phyloP scores from a whole-genome alignment of 306 rosid genomes.

The Lablab purpureus region DNA sequence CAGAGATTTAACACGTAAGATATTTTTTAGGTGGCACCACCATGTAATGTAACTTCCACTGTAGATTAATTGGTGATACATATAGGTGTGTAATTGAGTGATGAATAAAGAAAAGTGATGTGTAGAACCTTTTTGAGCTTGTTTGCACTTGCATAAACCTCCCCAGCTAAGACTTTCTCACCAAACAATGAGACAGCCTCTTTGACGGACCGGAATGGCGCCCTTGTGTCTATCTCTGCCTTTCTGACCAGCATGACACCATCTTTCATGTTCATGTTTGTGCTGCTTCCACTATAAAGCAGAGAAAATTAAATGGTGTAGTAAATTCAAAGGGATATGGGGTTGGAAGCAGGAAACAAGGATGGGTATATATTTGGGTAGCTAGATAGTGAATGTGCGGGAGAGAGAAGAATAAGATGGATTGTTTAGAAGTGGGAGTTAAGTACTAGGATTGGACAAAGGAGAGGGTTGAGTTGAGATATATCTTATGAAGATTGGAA shows the following conservation, averaged over 20 bases:
- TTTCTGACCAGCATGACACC: constrained; percentile 54
- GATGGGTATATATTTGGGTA: not conserved
- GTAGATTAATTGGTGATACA: not conserved
- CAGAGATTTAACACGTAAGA: not conserved
- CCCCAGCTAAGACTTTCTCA: constrained; percentile 76
- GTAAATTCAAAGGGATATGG: no score
- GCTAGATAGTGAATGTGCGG: not conserved
- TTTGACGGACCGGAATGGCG: constrained; percentile 82
- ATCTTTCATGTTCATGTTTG: constrained; percentile 51
- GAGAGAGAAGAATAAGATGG: constrained; percentile 31
- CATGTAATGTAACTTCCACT: not conserved
- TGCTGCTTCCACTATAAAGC: constrained; percentile 20
- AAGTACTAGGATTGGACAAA: constrained; percentile 11
- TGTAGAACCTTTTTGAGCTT: constrained; percentile 72
- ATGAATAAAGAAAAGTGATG: not conserved
- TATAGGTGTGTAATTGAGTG: not conserved
- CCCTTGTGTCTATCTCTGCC: constrained; percentile 83
- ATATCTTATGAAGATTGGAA: constrained; percentile 45
- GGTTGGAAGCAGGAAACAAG: no score
- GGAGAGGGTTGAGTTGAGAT: constrained; percentile 15
- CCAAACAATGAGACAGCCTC: constrained; percentile 92
- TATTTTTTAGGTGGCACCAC: not conserved
- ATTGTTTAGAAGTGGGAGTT: constrained; percentile 16
- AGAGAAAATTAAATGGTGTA: not conserved
- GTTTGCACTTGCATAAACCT: constrained; percentile 63